Evolutionary conservation across 1,284 basidiomycete genomes (phyloP).

Genomic region (Apiotrichum brassicae): DNA sequence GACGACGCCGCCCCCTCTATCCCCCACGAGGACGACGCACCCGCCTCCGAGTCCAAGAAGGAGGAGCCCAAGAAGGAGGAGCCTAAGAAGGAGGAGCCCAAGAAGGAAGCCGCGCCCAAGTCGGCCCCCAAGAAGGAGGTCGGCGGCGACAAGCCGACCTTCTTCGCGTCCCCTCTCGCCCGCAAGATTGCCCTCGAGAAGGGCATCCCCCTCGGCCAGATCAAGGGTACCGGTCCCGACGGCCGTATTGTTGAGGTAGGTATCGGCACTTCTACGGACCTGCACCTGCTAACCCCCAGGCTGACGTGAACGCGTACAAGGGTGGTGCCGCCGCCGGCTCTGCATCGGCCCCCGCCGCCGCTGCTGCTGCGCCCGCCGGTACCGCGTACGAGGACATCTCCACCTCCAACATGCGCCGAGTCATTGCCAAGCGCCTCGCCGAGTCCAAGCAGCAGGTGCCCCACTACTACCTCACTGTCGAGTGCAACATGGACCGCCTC

Average conservation of each 20-base stretch:
- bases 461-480: slow-evolving; percentile 96
- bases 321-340: slow-evolving; percentile 49
- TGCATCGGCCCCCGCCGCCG: slow-evolving; percentile 44
- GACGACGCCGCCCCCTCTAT: slow-evolving; percentile 8
- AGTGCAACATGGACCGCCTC: slow-evolving; percentile 91
- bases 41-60: slow-evolving; percentile 14
- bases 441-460: slow-evolving; percentile 91
- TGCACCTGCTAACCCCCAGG: slow-evolving; percentile 17
- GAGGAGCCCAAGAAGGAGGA: slow-evolving; percentile 48
- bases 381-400: slow-evolving; percentile 84
- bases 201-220: slow-evolving; percentile 81
- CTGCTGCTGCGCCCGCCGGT: slow-evolving; percentile 38
- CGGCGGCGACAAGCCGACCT: slow-evolving; percentile 53
- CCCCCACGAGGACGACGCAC: slow-evolving; percentile 44
- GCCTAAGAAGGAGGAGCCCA: slow-evolving; percentile 44
- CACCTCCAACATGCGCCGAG: slow-evolving; percentile 90
- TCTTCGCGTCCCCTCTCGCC: slow-evolving; percentile 91
- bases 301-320: slow-evolving; percentile 84
- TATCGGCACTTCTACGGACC: neutral
- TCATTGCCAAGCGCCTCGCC: slow-evolving; percentile 81
- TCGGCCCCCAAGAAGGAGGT: slow-evolving; percentile 6
- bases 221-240: slow-evolving; percentile 91
- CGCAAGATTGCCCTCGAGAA: slow-evolving; percentile 94
- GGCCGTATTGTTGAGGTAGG: slow-evolving; percentile 83
- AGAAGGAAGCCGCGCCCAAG: slow-evolving; percentile 21